Evolutionary conservation across 2,329 filamentous ascomycete genomes (phyloP), one percentile per base, ranked within the genome.

Genomic region (Aspergillus floridensis): DNA sequence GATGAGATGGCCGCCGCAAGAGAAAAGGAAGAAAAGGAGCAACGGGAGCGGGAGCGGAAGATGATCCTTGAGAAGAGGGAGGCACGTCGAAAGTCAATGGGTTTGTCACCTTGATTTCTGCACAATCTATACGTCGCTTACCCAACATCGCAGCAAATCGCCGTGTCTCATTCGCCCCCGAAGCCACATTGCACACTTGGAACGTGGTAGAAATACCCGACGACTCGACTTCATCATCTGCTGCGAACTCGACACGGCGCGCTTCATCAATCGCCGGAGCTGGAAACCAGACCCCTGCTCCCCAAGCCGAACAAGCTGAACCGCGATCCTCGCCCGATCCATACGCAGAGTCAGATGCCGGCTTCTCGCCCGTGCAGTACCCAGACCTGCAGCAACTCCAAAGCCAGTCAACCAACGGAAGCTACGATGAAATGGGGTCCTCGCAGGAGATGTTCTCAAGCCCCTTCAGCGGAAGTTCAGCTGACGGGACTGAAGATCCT

Each of bases 101-200:
- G 82, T 84, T 74, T 41, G 73, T 67, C 49, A 16, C 8, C 38
- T 7, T 41, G 19, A 11, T 21, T 16, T 21, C 5, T 29, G 14
- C n/a, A 7, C 26, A 38, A 0, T 26, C 21, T 12, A 8, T 19
- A 29, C 35, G 22, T 29, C 35, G 52, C 67, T 72, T 57, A 73
- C 56, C 57, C 52, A 59, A 57, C 14, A 56, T 49, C 38, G 57
- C 38, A 84, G 85, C 93, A 51, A 96, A 95, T 73, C 87, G 95
- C 70, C 87, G 95, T 71, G 95, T 99, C 35, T 98, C 93, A 0
- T 99, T 99, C 76, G 95, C 95, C 4, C 95, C 95, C 1, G 95
- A 99, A 77, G 95, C 95, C 12, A 99, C 95, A 3, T 82, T 99
- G 38, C 95, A 99, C 73, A 99, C 95, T 0, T 98, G 96, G 83